A percentile compares a stretch with the other conserved stretches of the same genome.
phyloP scores from a whole-genome alignment of 2,329 filamentous ascomycete species.

The Fusarium decemcellulare region DNA sequence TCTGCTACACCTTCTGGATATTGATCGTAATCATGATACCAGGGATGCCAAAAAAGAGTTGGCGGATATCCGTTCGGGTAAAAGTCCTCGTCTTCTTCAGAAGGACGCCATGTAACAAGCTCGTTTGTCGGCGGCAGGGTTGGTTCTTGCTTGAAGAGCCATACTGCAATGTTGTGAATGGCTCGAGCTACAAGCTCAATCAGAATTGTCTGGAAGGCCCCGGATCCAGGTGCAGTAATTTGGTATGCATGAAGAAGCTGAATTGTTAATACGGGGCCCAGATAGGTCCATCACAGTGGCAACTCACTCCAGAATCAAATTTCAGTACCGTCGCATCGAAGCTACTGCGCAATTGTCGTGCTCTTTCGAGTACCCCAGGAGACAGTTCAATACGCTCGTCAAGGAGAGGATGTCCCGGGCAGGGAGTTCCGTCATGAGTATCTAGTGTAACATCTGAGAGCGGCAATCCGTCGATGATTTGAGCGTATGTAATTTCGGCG shows the following conservation, averaged over 20 bases:
- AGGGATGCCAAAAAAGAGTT: slow-evolving; percentile 45
- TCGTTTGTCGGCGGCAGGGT: slow-evolving; percentile 42
- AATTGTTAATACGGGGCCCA: not conserved
- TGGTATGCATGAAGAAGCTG: slow-evolving; percentile 45
- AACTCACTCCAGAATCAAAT: slow-evolving; percentile 34
- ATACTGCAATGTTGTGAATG: slow-evolving; percentile 48
- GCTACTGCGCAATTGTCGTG: slow-evolving; percentile 21
- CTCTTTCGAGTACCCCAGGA: slow-evolving; percentile 34
- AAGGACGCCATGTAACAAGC: slow-evolving; percentile 37
- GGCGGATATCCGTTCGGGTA: slow-evolving; percentile 27
- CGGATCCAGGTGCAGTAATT: slow-evolving; percentile 38
- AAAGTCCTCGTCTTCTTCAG: slow-evolving; percentile 21
- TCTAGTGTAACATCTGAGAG: slow-evolving; percentile 13
- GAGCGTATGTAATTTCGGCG: slow-evolving; percentile 36
- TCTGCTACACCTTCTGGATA: slow-evolving; percentile 41
- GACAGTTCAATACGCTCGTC: slow-evolving; percentile 38
- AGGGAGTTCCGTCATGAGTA: not conserved
- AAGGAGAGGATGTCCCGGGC: slow-evolving; percentile 21
- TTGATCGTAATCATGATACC: slow-evolving; percentile 36
- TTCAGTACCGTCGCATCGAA: slow-evolving; percentile 19
- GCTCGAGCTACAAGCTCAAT: slow-evolving; percentile 50
- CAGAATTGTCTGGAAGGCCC: slow-evolving; percentile 46
- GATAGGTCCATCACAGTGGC: not conserved
- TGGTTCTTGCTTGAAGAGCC: slow-evolving; percentile 40
- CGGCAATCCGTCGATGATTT: slow-evolving; percentile 44